Evolutionary conservation across 1,284 basidiomycete genomes (phyloP), one percentile per base, ranked within the genome.

Genomic region (Ceratobasidium sp.): DNA sequence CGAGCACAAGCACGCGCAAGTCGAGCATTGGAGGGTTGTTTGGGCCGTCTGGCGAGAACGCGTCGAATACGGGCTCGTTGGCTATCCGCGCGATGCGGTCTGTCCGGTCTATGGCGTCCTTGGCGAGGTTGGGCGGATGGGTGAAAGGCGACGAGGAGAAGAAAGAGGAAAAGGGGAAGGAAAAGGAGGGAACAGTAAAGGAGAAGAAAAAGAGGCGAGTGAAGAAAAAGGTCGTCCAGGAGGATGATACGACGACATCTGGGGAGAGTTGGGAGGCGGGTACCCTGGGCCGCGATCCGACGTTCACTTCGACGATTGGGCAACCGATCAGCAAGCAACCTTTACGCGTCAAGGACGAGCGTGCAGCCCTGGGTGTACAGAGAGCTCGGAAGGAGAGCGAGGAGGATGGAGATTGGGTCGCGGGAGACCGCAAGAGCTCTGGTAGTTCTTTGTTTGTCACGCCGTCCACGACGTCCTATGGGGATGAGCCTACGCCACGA

Each of bases 31-130:
- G 50, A 14, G 60, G 56, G 11, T 29, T 72, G 3, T 31, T 22
- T 11, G 59, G 59, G 17, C 15, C 36, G 17, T 45, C 36, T 22
- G 65, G 44, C 14, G 69, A 72, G 11, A 72, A 62, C 17, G 69
- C 69, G 29, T 59, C 69, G 8, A 72, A 72, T 76, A 74, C 84
- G 27, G 88, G 87, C 44, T 93, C 91, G 0, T 91, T 94, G 66
- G 93, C 92, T 0, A 74, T 94, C 15, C 88, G 92, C 17, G 92
- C 93, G 1, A 93, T 94, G 84, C 86, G 89, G 53, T 90, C 89
- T 22, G 89, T 94, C 78, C 85, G 89, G 44, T 91, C 89, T 1
- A 82, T 94, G 65, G 91, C 93, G 33, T 91, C 89, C 1, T 82
- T 94, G 63, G 92, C 93, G 2, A 83, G 89, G 54, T 89, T 94